Evolutionary conservation across 768 basidiomycete genomes (phyloP).

Genomic region (Phanerochaete carnosa): DNA sequence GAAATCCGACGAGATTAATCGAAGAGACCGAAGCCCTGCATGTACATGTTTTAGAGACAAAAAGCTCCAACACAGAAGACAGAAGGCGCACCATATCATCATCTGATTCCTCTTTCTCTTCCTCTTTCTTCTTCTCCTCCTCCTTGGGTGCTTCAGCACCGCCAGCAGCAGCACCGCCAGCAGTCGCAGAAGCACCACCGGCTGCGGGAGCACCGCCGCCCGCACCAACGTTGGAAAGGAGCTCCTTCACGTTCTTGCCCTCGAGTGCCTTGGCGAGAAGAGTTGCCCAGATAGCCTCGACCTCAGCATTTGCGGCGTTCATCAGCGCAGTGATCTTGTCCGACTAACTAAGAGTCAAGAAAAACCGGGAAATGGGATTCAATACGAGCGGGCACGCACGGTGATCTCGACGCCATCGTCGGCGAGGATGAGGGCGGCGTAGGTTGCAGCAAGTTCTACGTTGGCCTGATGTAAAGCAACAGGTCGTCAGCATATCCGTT

Average conservation of each 20-base stretch:
- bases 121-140: conserved; percentile 82
- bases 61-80: neutral
- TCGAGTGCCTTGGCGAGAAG: conserved; percentile 97
- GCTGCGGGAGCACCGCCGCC: conserved; percentile 84
- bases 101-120: conserved; percentile 88
- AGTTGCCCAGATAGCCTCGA: conserved; percentile 97
- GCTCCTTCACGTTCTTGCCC: conserved; percentile 95
- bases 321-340: conserved; percentile 92
- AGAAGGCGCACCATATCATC: conserved; percentile 73
- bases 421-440: conserved; percentile 97
- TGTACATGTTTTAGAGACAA: too few relatives aligned
- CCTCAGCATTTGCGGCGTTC: conserved; percentile 74
- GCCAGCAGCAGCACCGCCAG: conserved; percentile 47
- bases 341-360: conserved; percentile 43
- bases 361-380: neutral
- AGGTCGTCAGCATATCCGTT: neutral
- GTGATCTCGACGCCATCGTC: conserved; percentile 98
- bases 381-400: conserved; percentile 48
- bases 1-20: conserved; percentile 52
- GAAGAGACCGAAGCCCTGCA: conserved; percentile 94
- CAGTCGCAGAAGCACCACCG: too few relatives aligned
- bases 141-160: conserved; percentile 66
- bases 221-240: conserved; percentile 91
- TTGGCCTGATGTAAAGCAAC: conserved; percentile 37
- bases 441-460: conserved; percentile 86